These are phyloP conservation scores for Vigna reflexopilosa DNA, from an alignment of 306 rosid species.

Conservation along the genomic window DNA sequence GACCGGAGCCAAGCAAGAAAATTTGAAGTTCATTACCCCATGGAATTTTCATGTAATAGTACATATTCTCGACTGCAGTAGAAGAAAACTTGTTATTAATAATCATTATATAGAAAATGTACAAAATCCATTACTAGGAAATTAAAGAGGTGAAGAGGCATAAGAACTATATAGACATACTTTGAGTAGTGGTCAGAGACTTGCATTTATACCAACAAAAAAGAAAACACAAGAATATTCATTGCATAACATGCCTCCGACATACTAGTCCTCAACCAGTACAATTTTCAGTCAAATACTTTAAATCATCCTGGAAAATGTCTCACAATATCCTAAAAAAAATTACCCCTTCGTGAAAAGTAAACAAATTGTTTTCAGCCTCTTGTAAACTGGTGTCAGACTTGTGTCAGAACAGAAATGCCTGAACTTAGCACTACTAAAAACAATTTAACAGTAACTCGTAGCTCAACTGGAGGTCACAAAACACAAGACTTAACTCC, in stretches of 20 bases:
- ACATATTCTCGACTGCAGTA: conserved; percentile 97
- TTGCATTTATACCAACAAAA: not conserved
- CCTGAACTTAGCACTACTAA: not conserved
- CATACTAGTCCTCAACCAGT: not conserved
- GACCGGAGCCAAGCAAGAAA: not conserved
- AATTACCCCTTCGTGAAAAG: not conserved
- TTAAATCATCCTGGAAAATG: conserved; percentile 10
- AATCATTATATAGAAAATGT: conserved; percentile 2
- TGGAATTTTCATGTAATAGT: conserved; percentile 85
- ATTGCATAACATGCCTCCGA: conserved; percentile 3
- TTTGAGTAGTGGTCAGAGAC: not conserved
- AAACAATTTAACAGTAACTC: not conserved
- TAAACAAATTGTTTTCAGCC: not conserved
- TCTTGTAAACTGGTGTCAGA: not conserved
- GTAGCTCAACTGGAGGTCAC: not conserved
- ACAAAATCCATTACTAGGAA: not conserved
- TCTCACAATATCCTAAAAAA: not conserved
- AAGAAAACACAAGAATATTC: not conserved
- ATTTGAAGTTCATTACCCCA: conserved; percentile 43
- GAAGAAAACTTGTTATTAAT: not conserved
- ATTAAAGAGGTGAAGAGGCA: not conserved
- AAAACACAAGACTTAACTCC: not conserved
- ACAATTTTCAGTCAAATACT: not conserved
- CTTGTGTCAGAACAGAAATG: not conserved
- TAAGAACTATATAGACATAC: too few relatives aligned